Base-by-base conservation (phyloP, 176 grass and related monocot species). In the Pontederia paniculata region DNA sequence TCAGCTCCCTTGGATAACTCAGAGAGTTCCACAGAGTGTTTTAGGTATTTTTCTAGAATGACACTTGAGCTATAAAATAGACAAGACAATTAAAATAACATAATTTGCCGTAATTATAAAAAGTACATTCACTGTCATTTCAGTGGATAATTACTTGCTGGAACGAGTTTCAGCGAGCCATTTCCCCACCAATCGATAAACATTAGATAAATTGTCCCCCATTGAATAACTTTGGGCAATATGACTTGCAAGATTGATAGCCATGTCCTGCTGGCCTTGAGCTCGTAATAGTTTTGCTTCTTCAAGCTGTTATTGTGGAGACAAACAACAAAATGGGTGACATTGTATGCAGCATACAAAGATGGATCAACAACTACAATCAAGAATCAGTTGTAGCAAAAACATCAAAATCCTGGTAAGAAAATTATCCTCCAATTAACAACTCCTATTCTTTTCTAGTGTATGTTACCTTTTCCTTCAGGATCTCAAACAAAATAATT, bases 111-210 rank as follows among this genome's bases (percentile, higher is more conserved):
- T 42, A 15, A 1, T 8, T 3, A 12, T 31, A 44, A 44, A 45
- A 10, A 21, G 13, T 21, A 5, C 6, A 21, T 2, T 14, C 8
- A 9, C 14, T 9, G 9, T 59, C 6, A 5, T 48, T 59, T 41
- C 16, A 59, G 5, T 42, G 42, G 8, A 48, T 10, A 52, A 60
- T 80, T 95, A 88, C 89, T 89, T 85, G 89, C 89, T 95, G 21
- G 78, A 95, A 83, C 84, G 79, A 85, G 89, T 95, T 89, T 95
- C 84, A 72, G 84, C 89, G 66, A 95, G 71, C 89, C 89, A 95
- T 72, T 95, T 95, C 45, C 89, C 89, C 43, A 95, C 81, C 64
- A 95, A 74, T 48, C 85, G 81, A 45, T 86, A 89, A 45, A 89
- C 85, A 83, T 86, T 84, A 69, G 89, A 77, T 42, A 89, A 58